phyloP scores from a whole-genome alignment of 176 grass and related monocot species.

The Otatea glauca region DNA sequence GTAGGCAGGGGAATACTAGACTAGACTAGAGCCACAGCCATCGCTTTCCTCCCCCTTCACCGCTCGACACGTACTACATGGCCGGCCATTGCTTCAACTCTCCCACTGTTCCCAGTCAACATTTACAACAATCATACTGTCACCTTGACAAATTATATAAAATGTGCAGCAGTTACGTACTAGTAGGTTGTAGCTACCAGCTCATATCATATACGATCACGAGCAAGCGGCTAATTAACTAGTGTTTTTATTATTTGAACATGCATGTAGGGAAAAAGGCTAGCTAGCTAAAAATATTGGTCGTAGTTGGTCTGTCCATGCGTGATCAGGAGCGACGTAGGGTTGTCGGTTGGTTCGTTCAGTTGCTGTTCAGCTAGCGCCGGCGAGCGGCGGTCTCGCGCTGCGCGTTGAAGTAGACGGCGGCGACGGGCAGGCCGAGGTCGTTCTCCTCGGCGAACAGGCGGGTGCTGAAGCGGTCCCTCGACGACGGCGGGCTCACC shows the following conservation, averaged over 20 bases:
- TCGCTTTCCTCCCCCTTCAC: neutral
- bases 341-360: constrained; percentile 12
- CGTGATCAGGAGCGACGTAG: constrained; percentile 15
- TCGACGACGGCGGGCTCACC: constrained; percentile 48
- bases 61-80: constrained; percentile 13
- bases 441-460: constrained; percentile 72
- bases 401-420: constrained; percentile 86
- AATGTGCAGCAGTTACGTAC: constrained; percentile 33
- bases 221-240: constrained; percentile 12
- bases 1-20: constrained; percentile 39
- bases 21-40: constrained; percentile 34
- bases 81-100: constrained; percentile 22
- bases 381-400: constrained; percentile 82
- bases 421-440: constrained; percentile 71
- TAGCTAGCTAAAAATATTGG: constrained; percentile 6
- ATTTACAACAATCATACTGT: constrained; percentile 41
- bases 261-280: neutral
- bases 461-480: constrained; percentile 79
- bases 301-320: constrained; percentile 6
- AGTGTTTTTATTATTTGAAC: no score
- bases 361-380: constrained; percentile 43
- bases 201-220: constrained; percentile 16
- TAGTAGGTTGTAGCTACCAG: constrained; percentile 24
- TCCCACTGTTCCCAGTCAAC: constrained; percentile 43
- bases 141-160: constrained; percentile 45